phyloP scores from a whole-genome alignment of 768 basidiomycete species.

The Amanita rubescens region DNA sequence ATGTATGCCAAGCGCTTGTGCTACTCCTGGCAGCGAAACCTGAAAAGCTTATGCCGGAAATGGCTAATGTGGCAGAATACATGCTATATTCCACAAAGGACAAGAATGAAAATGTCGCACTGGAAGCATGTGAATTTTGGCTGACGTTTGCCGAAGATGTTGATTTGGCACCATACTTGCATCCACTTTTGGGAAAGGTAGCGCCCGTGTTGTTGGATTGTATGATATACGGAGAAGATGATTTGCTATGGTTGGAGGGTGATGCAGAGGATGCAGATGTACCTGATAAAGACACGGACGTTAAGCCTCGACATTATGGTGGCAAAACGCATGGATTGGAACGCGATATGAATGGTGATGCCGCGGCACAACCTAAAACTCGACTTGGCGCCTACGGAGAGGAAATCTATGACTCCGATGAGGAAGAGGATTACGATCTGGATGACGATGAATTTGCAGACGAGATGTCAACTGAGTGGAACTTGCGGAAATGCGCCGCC shows the following conservation, averaged over 20 bases:
- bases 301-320: slow-evolving; percentile 92
- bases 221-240: slow-evolving; percentile 96
- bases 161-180: slow-evolving; percentile 75
- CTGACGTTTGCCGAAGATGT: slow-evolving; percentile 96
- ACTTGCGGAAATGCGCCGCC: slow-evolving; percentile 94
- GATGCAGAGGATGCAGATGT: slow-evolving; percentile 85
- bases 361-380: slow-evolving; percentile 24
- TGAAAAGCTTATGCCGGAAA: slow-evolving; percentile 95
- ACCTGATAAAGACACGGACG: slow-evolving; percentile 91
- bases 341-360: slow-evolving; percentile 46
- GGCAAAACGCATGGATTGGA: slow-evolving; percentile 81
- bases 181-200: slow-evolving; percentile 84
- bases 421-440: slow-evolving; percentile 82
- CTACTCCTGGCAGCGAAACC: slow-evolving; percentile 88
- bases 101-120: slow-evolving; percentile 91
- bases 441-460: slow-evolving; percentile 93
- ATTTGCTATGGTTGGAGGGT: slow-evolving; percentile 89
- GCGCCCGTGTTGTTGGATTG: slow-evolving; percentile 94
- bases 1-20: slow-evolving; percentile 94
- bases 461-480: slow-evolving; percentile 98
- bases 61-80: slow-evolving; percentile 93
- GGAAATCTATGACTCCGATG: slow-evolving; percentile 77
- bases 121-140: slow-evolving; percentile 99
- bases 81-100: slow-evolving; percentile 99
- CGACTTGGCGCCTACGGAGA: slow-evolving; percentile 67